Conservation (phyloP, 352 stramenopile species). For the Saprolegnia diclina region DNA sequence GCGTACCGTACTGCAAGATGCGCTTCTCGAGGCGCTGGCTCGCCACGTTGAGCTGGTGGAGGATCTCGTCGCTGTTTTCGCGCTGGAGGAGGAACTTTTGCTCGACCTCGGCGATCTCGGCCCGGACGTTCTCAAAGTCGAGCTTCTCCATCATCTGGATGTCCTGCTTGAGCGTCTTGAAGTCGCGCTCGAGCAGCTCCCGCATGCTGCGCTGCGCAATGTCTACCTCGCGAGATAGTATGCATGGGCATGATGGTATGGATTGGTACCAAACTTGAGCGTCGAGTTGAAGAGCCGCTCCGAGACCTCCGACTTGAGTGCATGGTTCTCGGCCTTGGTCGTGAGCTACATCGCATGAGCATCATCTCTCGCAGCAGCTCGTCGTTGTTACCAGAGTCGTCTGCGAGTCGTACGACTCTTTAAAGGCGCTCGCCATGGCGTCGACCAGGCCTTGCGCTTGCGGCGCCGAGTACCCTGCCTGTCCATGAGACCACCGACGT, state of each 20-base stretch:
- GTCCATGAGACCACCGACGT: not conserved
- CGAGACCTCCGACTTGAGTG: constrained; percentile 79
- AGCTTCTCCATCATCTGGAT: constrained; percentile 89
- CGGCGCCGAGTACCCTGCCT: constrained; percentile 18
- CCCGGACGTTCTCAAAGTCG: constrained; percentile 85
- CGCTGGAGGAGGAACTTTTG: constrained; percentile 43
- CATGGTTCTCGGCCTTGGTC: constrained; percentile 82
- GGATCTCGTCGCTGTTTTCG: constrained; percentile 22
- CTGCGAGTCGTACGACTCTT: constrained; percentile 21
- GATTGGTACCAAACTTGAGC: constrained; percentile 69
- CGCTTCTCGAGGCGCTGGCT: constrained; percentile 51
- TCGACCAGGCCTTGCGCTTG: constrained; percentile 25
- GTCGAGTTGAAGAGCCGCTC: constrained; percentile 87
- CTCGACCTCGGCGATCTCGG: constrained; percentile 82
- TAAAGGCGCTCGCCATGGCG: constrained; percentile 18
- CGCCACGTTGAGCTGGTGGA: constrained; percentile 14
- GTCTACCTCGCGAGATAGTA: constrained; percentile 35
- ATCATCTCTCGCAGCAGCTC: not conserved
- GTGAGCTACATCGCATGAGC: constrained; percentile 42
- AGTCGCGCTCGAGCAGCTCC: constrained; percentile 82
- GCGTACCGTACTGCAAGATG: constrained; percentile 69
- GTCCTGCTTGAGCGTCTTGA: constrained; percentile 86
- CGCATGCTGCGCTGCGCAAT: constrained; percentile 84
- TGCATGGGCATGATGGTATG: too few species aligned
- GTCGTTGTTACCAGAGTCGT: not conserved